Percentiles rank a stretch among this genome's conserved stretches.
Conservation (phyloP, 176 grass and related monocot genomes). For the Carex cristatella region DNA sequence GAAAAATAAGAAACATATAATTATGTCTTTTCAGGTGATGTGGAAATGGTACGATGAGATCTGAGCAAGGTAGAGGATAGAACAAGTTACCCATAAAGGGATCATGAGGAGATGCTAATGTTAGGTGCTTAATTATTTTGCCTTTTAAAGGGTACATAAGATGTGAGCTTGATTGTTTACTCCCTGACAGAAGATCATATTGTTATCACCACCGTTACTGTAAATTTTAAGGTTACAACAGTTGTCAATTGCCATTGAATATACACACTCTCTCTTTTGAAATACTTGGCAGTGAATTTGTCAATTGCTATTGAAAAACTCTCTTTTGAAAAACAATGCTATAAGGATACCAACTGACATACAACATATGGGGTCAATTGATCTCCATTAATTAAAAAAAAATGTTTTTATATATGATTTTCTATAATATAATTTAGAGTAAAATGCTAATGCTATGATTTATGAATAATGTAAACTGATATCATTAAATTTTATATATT, state of each 20-base stretch:
- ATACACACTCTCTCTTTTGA: background rate
- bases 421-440: too few species aligned
- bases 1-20: background rate
- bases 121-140: background rate
- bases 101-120: background rate
- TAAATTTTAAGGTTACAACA: background rate
- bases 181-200: background rate
- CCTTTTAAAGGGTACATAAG: background rate
- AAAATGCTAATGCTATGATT: too few species aligned
- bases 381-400: too few species aligned
- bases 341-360: too few species aligned
- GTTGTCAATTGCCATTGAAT: background rate
- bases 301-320: too few species aligned
- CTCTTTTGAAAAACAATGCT: too few species aligned
- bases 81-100: background rate
- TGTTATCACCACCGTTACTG: background rate
- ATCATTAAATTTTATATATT: too few species aligned
- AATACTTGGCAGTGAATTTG: too few species aligned
- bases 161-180: background rate
- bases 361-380: too few species aligned
- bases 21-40: slow-evolving; percentile 1
- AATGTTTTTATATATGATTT: too few species aligned
- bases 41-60: background rate
- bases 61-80: background rate
- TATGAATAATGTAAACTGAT: too few species aligned